Conservation (phyloP, 2,329 filamentous ascomycete species). For the Xylaria sp. region DNA sequence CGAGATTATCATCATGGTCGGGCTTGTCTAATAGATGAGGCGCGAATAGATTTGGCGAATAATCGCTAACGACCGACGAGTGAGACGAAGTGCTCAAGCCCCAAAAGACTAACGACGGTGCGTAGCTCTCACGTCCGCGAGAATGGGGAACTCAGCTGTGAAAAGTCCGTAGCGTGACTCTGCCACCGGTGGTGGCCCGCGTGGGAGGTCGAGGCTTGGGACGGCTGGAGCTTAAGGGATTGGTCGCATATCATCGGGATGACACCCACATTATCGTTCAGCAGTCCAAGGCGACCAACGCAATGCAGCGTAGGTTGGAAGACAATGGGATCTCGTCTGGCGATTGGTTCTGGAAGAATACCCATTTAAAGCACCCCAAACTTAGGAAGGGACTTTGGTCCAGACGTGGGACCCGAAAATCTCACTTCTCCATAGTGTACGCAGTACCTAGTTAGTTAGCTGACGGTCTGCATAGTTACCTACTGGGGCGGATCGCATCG, state of each 20-base stretch:
- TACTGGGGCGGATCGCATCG: conserved; percentile 14
- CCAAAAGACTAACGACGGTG: neutral
- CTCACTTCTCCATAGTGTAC: neutral
- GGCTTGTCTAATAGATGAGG: neutral
- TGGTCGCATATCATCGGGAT: conserved; percentile 11
- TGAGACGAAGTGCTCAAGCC: conserved; percentile 5
- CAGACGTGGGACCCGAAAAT: neutral
- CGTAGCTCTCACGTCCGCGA: conserved; percentile 1
- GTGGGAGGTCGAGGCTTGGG: neutral
- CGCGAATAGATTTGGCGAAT: conserved; percentile 4
- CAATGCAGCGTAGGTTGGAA: conserved; percentile 2
- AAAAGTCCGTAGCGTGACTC: neutral
- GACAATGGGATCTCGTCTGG: neutral
- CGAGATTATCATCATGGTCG: neutral
- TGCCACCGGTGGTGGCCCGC: neutral
- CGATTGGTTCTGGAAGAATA: neutral
- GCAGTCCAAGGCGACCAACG: conserved; percentile 11
- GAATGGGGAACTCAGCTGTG: conserved; percentile 8
- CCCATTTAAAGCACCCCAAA: conserved; percentile 9
- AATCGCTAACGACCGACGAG: conserved; percentile 1
- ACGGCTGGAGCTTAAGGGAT: neutral
- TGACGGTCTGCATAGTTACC: conserved; percentile 1
- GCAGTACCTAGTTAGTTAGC: conserved; percentile 14
- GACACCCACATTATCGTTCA: conserved; percentile 20
- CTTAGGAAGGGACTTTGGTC: conserved; percentile 2